Percentiles rank a stretch among this genome's conserved stretches.
phyloP scores from a whole-genome alignment of 805 yeast genomes.

The Hanseniaspora occidentalis region DNA sequence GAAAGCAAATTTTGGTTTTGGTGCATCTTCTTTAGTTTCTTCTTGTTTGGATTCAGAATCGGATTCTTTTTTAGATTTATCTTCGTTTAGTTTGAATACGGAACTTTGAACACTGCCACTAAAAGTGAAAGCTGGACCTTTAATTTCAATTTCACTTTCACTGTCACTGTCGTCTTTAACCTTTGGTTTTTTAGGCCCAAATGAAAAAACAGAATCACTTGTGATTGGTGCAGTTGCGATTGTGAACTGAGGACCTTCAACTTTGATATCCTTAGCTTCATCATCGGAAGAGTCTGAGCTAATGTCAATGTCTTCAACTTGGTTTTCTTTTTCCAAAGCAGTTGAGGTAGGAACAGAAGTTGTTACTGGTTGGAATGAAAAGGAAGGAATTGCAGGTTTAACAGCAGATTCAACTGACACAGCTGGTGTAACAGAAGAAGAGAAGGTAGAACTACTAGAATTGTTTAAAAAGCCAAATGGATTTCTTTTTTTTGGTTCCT shows the following conservation, averaged over 20 bases:
- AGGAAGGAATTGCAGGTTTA: background rate
- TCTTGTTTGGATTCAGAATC: background rate
- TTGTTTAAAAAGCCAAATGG: conserved; percentile 3
- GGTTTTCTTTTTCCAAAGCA: conserved; percentile 1
- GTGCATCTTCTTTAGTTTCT: conserved; percentile 1
- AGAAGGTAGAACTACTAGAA: too few relatives aligned
- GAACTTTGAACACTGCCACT: conserved; percentile 23
- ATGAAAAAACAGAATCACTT: conserved; percentile 37
- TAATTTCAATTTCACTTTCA: conserved; percentile 21
- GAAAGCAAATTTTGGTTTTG: conserved; percentile 17
- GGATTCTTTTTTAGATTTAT: background rate
- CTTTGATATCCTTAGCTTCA: conserved; percentile 49
- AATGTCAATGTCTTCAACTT: conserved; percentile 8
- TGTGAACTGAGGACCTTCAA: conserved; percentile 63
- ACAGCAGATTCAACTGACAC: conserved; percentile 29
- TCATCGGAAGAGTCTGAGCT: conserved; percentile 32
- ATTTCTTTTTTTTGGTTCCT: background rate
- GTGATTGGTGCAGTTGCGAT: conserved; percentile 35
- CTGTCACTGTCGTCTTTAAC: conserved; percentile 19
- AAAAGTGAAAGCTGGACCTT: conserved; percentile 31
- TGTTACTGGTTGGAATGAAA: background rate
- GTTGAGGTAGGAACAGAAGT: conserved; percentile 9
- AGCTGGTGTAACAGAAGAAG: conserved; percentile 20
- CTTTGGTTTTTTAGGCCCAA: conserved; percentile 20
- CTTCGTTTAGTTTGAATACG: conserved; percentile 23